phyloP scores from a whole-genome alignment of 1,284 basidiomycete genomes.

The Uromyces viciae-fabae region DNA sequence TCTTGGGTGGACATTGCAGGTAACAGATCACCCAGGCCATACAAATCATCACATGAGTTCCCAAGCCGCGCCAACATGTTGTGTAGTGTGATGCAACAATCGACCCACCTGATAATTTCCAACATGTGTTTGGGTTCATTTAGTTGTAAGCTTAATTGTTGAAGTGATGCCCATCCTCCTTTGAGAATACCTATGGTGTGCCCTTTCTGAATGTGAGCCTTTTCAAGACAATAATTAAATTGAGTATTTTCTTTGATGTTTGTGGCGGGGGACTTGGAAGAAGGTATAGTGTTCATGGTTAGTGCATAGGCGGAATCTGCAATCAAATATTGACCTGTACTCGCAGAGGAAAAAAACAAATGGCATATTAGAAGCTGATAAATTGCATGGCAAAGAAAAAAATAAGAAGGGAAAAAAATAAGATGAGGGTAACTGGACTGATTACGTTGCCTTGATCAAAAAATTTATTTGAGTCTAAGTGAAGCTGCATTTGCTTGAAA shows the following conservation, averaged over 20 bases:
- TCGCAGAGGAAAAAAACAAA: neutral
- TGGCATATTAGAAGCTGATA: neutral
- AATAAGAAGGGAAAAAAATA: neutral
- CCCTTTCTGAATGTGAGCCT: conserved; percentile 3
- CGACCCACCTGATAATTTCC: neutral
- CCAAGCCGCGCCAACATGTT: conserved; percentile 19
- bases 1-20: too few species aligned
- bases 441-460: neutral
- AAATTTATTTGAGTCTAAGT: neutral
- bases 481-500: neutral
- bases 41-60: conserved; percentile 10
- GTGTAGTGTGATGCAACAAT: neutral
- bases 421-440: too few species aligned
- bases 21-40: too few species aligned
- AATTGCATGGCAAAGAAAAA: neutral
- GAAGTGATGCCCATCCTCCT: conserved; percentile 8
- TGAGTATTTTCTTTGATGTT: neutral
- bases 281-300: neutral
- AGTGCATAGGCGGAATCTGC: conserved; percentile 12
- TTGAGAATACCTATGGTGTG: conserved; percentile 29
- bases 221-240: conserved; percentile 23
- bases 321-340: conserved; percentile 20
- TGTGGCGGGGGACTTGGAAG: conserved; percentile 16
- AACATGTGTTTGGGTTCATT: neutral
- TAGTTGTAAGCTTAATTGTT: neutral